phyloP scores from a whole-genome alignment of 2,329 filamentous ascomycete genomes.

The Aspergillus sp. region DNA sequence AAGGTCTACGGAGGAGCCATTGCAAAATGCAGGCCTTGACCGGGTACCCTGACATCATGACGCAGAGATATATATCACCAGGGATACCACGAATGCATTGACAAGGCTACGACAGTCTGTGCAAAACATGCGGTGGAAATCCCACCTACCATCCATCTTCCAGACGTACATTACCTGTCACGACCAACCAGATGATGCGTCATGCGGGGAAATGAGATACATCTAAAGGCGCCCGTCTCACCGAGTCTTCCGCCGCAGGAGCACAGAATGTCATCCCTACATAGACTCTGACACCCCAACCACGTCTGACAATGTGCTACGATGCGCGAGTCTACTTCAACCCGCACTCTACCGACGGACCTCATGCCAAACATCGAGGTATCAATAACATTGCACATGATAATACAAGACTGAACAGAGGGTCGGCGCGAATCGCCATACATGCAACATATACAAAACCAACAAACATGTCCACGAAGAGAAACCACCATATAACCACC shows the following conservation, averaged over 20 bases:
- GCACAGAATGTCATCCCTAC: neutral
- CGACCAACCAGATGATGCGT: neutral
- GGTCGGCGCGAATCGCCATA: neutral
- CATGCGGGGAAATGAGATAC: conserved; percentile 8
- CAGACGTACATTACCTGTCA: neutral
- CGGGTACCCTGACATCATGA: too few species aligned
- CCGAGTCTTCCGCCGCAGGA: neutral
- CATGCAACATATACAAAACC: neutral
- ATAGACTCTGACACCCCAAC: neutral
- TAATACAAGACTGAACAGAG: neutral
- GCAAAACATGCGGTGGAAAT: too few species aligned
- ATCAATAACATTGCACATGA: neutral
- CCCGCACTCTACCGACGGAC: too few species aligned
- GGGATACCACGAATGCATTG: too few species aligned
- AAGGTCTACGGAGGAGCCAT: too few species aligned
- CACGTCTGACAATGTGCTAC: neutral
- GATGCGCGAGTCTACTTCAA: neutral
- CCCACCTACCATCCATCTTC: neutral
- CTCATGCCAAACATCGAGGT: neutral
- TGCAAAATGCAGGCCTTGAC: too few species aligned
- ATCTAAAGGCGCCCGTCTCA: conserved; percentile 6
- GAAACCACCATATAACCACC: neutral
- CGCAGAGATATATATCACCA: too few species aligned
- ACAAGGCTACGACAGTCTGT: too few species aligned
- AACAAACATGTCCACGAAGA: neutral